phyloP scores from a whole-genome alignment of 306 rosid species.

The Herpetospermum pedunculosum region DNA sequence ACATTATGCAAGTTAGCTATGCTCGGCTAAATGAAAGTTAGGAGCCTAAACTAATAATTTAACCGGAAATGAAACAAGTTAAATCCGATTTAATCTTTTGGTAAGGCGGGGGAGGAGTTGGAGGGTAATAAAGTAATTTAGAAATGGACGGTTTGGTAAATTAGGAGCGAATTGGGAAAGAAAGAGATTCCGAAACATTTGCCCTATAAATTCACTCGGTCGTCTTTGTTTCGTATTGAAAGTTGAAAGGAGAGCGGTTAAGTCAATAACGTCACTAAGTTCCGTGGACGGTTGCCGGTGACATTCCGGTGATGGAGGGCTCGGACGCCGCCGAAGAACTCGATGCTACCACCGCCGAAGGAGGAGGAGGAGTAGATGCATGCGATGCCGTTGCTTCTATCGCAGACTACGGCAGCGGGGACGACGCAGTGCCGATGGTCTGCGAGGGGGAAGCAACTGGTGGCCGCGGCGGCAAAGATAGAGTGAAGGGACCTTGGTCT shows the following conservation, averaged over 20 bases:
- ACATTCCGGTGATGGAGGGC: constrained; percentile 34
- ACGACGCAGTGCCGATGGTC: constrained; percentile 25
- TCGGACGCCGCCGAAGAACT: constrained; percentile 2
- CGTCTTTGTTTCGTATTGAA: not conserved
- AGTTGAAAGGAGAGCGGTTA: constrained; percentile 19
- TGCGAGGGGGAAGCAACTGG: constrained; percentile 24
- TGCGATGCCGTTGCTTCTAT: constrained; percentile 5
- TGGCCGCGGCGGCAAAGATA: constrained; percentile 25
- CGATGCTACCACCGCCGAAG: constrained; percentile 9
- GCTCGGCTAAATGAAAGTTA: too few relatives aligned
- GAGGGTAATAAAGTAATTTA: not conserved
- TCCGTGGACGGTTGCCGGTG: not conserved
- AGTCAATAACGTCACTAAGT: constrained; percentile 17
- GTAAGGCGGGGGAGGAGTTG: too few relatives aligned
- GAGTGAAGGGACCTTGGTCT: constrained; percentile 91
- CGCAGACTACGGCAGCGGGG: constrained; percentile 36
- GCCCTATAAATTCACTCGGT: constrained; percentile 20
- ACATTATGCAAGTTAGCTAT: too few relatives aligned
- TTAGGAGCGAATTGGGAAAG: constrained; percentile 1
- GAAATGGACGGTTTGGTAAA: not conserved
- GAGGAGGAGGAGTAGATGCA: constrained; percentile 11
- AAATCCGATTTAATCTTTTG: too few relatives aligned
- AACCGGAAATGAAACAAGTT: too few relatives aligned
- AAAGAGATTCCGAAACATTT: constrained; percentile 18
- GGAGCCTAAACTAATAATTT: too few relatives aligned